These are phyloP conservation scores for Penicillium hesseltinei DNA, from an alignment of 2,329 filamentous ascomycete genomes.

Conservation along the genomic window DNA sequence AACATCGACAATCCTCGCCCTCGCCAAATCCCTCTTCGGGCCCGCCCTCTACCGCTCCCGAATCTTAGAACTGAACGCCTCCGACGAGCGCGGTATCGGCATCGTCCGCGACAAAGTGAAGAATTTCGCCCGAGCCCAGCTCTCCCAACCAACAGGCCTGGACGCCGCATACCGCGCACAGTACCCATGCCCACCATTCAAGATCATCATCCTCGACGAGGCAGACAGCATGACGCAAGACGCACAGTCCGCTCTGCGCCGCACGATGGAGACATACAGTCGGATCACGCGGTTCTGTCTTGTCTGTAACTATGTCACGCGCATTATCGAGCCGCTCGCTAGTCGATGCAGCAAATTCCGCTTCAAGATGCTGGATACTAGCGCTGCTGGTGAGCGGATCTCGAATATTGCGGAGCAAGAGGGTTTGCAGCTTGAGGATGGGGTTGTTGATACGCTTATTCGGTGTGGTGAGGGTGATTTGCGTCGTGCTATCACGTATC, in stretches of 20 bases:
- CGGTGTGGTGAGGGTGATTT: constrained; percentile 89
- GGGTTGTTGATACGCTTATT: constrained; percentile 80
- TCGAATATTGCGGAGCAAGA: constrained; percentile 80
- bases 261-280: constrained; percentile 98
- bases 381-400: constrained; percentile 74
- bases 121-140: constrained; percentile 92
- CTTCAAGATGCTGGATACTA: constrained; percentile 92
- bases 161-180: constrained; percentile 62
- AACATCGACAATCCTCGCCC: constrained; percentile 93
- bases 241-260: constrained; percentile 83
- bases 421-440: constrained; percentile 70
- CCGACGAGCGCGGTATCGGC: constrained; percentile 94
- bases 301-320: constrained; percentile 97
- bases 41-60: constrained; percentile 88
- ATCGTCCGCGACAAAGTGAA: constrained; percentile 99
- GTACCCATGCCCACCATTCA: constrained; percentile 96
- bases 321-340: constrained; percentile 95
- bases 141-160: constrained; percentile 72
- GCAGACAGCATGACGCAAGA: constrained; percentile 99
- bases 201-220: constrained; percentile 97
- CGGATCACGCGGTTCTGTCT: constrained; percentile 96
- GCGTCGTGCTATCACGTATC: constrained; percentile 90
- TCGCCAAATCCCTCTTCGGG: constrained; percentile 96
- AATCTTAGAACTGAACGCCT: constrained; percentile 98
- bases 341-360: constrained; percentile 94